Conservation (phyloP, 73 alveolate species). For the Paramecium octaurelia region DNA sequence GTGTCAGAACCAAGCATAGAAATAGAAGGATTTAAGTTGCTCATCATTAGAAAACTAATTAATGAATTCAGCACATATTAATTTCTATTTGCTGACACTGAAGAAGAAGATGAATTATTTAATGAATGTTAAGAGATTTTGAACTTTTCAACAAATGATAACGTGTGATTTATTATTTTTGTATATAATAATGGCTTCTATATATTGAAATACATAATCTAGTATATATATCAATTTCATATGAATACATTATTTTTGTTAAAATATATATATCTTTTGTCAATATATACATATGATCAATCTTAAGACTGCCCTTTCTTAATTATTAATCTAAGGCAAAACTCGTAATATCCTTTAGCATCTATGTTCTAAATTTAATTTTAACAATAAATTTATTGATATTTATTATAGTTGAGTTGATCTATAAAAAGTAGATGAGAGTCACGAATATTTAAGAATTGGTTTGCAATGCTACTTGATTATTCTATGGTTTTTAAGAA, state of each 20-base stretch:
- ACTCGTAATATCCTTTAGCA: background rate
- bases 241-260: no score
- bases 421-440: no score
- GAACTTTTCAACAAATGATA: background rate
- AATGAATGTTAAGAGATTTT: background rate
- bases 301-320: no score
- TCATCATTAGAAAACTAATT: background rate
- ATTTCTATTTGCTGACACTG: background rate
- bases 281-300: no score
- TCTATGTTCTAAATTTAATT: no score
- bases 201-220: background rate
- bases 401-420: no score
- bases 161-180: background rate
- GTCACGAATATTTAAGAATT: no score
- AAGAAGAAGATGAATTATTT: constrained; percentile 26
- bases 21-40: background rate
- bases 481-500: background rate
- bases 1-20: background rate
- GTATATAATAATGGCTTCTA: background rate
- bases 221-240: no score
- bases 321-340: no score
- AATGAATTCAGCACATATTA: background rate
- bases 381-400: no score
- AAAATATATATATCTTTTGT: no score
- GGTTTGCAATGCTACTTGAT: background rate